Conservation (phyloP, 2,329 filamentous ascomycete genomes). For the Thelonectria blattea region DNA sequence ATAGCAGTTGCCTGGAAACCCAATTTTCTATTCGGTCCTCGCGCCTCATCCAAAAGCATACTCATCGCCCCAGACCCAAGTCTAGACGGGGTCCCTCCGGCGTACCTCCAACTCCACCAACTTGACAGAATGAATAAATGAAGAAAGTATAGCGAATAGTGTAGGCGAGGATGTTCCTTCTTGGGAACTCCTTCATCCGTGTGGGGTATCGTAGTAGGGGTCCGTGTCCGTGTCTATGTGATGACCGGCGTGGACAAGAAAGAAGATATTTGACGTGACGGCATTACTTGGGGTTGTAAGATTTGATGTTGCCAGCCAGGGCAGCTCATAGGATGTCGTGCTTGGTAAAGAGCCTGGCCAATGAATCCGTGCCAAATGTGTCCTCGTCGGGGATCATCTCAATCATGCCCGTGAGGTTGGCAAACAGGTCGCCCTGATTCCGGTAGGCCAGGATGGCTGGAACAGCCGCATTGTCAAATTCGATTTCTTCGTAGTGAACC, state of each 20-base stretch:
- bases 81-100: constrained; percentile 1
- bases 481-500: constrained; percentile 88
- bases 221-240: constrained; percentile 16
- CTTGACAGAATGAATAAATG: constrained; percentile 17
- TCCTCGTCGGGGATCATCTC: constrained; percentile 80
- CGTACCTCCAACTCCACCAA: constrained; percentile 17
- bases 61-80: constrained; percentile 22
- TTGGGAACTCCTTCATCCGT: constrained; percentile 15
- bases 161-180: constrained; percentile 19
- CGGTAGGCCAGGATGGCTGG: constrained; percentile 90
- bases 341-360: constrained; percentile 59
- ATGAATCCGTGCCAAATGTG: constrained; percentile 59
- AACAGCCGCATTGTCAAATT: constrained; percentile 88
- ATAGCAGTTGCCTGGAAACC: not conserved
- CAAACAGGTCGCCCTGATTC: constrained; percentile 86
- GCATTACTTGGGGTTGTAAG: constrained; percentile 32
- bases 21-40: not conserved
- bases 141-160: constrained; percentile 22
- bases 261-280: constrained; percentile 31
- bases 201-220: constrained; percentile 38
- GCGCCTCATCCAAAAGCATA: not conserved
- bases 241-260: constrained; percentile 14
- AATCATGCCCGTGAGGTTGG: constrained; percentile 85
- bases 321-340: constrained; percentile 56
- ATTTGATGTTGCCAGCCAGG: constrained; percentile 14